A percentile compares a stretch with the other conserved stretches of the same genome.
phyloP scores from a whole-genome alignment of 345 rosid species.

The Cardiospermum halicacabum region DNA sequence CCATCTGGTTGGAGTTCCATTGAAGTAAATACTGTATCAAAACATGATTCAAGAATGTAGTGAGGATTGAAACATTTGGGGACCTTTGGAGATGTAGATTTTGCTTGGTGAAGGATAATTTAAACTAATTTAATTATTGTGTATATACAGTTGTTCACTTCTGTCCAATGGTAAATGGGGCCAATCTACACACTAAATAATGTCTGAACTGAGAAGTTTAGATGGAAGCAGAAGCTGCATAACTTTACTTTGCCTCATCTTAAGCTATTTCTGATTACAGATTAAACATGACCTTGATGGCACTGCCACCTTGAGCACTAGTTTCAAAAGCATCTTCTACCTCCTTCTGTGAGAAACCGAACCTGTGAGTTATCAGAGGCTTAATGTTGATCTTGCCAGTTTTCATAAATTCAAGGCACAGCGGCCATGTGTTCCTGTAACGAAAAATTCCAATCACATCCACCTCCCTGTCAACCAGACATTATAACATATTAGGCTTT shows the following conservation, averaged over 20 bases:
- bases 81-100: no score
- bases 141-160: neutral
- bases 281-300: conserved; percentile 67
- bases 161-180: neutral
- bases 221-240: neutral
- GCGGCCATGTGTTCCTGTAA: conserved; percentile 57
- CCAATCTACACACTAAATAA: neutral
- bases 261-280: conserved; percentile 22
- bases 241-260: neutral
- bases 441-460: conserved; percentile 67
- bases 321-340: conserved; percentile 58
- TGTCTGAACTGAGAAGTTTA: neutral
- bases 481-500: neutral
- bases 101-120: no score
- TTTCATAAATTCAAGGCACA: conserved; percentile 48
- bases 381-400: conserved; percentile 56
- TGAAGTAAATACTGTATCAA: conserved; percentile 19
- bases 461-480: conserved; percentile 40
- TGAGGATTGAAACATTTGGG: neutral
- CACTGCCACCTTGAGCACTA: conserved; percentile 53
- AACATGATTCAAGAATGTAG: neutral
- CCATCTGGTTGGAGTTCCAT: conserved; percentile 46
- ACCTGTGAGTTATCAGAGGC: conserved; percentile 61
- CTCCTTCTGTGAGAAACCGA: conserved; percentile 51
- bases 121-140: no score